These are phyloP conservation scores for Tuber melanosporum DNA, from an alignment of 495 filamentous ascomycete species.

Conservation along the genomic window DNA sequence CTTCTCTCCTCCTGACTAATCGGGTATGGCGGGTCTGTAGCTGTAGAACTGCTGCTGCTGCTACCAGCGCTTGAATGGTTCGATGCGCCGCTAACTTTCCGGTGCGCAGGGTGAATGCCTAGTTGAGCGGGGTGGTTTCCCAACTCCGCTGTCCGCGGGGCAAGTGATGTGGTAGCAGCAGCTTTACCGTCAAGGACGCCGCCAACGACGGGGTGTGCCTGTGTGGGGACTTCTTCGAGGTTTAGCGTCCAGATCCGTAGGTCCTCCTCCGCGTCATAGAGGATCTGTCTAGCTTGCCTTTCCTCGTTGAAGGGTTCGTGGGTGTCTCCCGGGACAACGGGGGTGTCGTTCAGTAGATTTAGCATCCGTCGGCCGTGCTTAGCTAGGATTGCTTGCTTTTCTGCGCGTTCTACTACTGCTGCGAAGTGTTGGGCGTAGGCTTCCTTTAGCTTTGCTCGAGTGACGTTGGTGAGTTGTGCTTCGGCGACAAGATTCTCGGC, in stretches of 20 bases:
- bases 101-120: conserved; percentile 25
- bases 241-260: conserved; percentile 64
- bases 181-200: conserved; percentile 29
- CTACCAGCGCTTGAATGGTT: conserved; percentile 5
- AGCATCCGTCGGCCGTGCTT: conserved; percentile 79
- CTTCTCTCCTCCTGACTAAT: conserved; percentile 24
- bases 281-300: conserved; percentile 63
- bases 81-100: conserved; percentile 22
- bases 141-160: background rate
- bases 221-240: conserved; percentile 51
- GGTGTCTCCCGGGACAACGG: conserved; percentile 78
- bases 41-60: conserved; percentile 12
- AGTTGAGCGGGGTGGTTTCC: conserved; percentile 22
- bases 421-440: conserved; percentile 81
- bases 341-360: conserved; percentile 81
- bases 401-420: conserved; percentile 85
- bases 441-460: conserved; percentile 86
- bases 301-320: conserved; percentile 59
- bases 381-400: conserved; percentile 92
- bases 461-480: conserved; percentile 94
- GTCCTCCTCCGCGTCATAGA: conserved; percentile 91
- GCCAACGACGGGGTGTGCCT: conserved; percentile 38
- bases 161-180: conserved; percentile 12
- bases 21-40: conserved; percentile 28
- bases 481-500: conserved; percentile 93